These are phyloP conservation scores for Diaporthe australafricana DNA, from an alignment of 2,329 filamentous ascomycete genomes.

Conservation along the genomic window DNA sequence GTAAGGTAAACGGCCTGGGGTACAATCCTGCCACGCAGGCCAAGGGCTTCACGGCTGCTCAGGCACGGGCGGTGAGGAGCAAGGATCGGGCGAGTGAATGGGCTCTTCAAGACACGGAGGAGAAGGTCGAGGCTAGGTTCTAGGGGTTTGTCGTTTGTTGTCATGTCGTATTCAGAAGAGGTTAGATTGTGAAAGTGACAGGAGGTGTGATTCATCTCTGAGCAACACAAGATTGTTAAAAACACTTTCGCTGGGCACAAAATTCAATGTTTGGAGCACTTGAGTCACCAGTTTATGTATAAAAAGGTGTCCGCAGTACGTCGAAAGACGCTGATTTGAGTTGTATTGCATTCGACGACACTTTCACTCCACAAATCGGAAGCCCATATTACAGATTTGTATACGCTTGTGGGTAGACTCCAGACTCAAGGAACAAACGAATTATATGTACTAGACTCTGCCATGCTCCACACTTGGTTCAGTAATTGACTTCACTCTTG, in stretches of 20 bases:
- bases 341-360: too few relatives aligned
- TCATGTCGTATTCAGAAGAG: not conserved
- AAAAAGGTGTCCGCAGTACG: not conserved
- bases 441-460: too few relatives aligned
- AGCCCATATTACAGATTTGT: too few relatives aligned
- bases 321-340: not conserved
- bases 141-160: constrained; percentile 34
- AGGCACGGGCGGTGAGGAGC: constrained; percentile 79
- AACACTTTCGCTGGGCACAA: not conserved
- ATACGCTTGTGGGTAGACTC: too few relatives aligned
- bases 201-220: too few relatives aligned
- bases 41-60: constrained; percentile 84
- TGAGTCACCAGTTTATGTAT: not conserved
- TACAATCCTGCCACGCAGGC: constrained; percentile 95
- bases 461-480: too few relatives aligned
- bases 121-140: constrained; percentile 72
- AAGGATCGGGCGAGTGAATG: constrained; percentile 74
- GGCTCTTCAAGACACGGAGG: constrained; percentile 80
- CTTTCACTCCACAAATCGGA: too few relatives aligned
- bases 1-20: constrained; percentile 75
- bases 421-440: too few relatives aligned
- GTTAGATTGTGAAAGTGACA: not conserved
- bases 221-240: not conserved
- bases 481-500: too few relatives aligned
- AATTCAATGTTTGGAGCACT: not conserved